Percentiles rank a stretch among this genome's conserved stretches.
phyloP scores from a whole-genome alignment of 1,139 yeast species.

The Diutina pseudorugosa region DNA sequence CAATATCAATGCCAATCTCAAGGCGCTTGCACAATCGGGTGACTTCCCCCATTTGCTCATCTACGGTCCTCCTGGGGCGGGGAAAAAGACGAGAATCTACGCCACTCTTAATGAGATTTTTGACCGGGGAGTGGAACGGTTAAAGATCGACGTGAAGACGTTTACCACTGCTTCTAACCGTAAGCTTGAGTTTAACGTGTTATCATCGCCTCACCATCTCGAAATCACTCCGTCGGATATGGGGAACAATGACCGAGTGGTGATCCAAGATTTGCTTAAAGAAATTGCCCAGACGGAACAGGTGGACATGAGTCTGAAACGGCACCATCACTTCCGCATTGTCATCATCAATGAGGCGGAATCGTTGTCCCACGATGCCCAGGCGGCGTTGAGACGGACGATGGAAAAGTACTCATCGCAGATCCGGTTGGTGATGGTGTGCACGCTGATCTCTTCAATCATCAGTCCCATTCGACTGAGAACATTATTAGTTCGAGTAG shows the following conservation, averaged over 20 bases:
- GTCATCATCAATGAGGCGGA: constrained; percentile 95
- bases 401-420: constrained; percentile 95
- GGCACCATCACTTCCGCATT: constrained; percentile 67
- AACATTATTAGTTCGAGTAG: constrained; percentile 72
- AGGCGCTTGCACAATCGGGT: constrained; percentile 57
- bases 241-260: constrained; percentile 91
- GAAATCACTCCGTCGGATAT: constrained; percentile 96
- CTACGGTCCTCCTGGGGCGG: constrained; percentile 96
- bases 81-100: constrained; percentile 88
- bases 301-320: constrained; percentile 56
- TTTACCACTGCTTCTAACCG: constrained; percentile 61
- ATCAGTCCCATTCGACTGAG: constrained; percentile 93
- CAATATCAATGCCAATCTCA: constrained; percentile 49
- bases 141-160: constrained; percentile 83
- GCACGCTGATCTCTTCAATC: constrained; percentile 83
- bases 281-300: constrained; percentile 95
- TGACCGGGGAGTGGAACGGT: constrained; percentile 68
- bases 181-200: constrained; percentile 82
- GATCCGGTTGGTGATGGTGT: constrained; percentile 70
- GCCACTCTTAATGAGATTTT: constrained; percentile 70
- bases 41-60: constrained; percentile 89
- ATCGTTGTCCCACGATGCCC: constrained; percentile 86
- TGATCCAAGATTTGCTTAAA: constrained; percentile 84
- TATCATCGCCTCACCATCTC: constrained; percentile 79
- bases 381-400: constrained; percentile 92